Evolutionary conservation across 2,329 filamentous ascomycete species (phyloP).

Genomic region (Mollisiaceae sp.): DNA sequence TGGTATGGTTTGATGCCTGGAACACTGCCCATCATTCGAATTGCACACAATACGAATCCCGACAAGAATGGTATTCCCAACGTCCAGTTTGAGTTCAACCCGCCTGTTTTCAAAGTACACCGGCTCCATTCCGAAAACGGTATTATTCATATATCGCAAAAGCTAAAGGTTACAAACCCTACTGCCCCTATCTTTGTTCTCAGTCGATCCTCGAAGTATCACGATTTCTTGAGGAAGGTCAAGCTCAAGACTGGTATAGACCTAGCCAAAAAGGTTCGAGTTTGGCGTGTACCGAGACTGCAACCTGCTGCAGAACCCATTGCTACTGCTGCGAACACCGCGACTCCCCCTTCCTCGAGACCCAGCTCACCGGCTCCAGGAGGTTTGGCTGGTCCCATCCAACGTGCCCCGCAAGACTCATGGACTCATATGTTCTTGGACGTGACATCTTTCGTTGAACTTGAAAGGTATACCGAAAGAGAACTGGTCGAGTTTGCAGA

Average conservation of each 20-base stretch:
- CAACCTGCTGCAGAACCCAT: slow-evolving; percentile 36
- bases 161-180: slow-evolving; percentile 64
- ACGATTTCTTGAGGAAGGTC: slow-evolving; percentile 75
- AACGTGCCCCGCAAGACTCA: slow-evolving; percentile 40
- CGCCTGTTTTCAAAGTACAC: slow-evolving; percentile 83
- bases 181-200: slow-evolving; percentile 70
- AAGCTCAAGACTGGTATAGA: slow-evolving; percentile 74
- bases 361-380: slow-evolving; percentile 36
- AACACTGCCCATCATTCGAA: slow-evolving; percentile 74
- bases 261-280: slow-evolving; percentile 72
- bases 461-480: slow-evolving; percentile 67
- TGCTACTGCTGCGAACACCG: slow-evolving; percentile 49
- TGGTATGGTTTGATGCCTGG: slow-evolving; percentile 81
- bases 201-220: slow-evolving; percentile 71
- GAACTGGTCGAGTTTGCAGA: slow-evolving; percentile 70
- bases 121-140: slow-evolving; percentile 71
- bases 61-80: slow-evolving; percentile 63
- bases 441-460: slow-evolving; percentile 63
- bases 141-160: slow-evolving; percentile 60
- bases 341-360: slow-evolving; percentile 45
- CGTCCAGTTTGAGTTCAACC: slow-evolving; percentile 81
- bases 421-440: slow-evolving; percentile 53
- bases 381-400: slow-evolving; percentile 1
- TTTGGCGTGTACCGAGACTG: slow-evolving; percentile 48
- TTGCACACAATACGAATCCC: slow-evolving; percentile 76